Base-by-base conservation (phyloP, 495 filamentous ascomycete genomes). In the Penicillium crystallinum region DNA sequence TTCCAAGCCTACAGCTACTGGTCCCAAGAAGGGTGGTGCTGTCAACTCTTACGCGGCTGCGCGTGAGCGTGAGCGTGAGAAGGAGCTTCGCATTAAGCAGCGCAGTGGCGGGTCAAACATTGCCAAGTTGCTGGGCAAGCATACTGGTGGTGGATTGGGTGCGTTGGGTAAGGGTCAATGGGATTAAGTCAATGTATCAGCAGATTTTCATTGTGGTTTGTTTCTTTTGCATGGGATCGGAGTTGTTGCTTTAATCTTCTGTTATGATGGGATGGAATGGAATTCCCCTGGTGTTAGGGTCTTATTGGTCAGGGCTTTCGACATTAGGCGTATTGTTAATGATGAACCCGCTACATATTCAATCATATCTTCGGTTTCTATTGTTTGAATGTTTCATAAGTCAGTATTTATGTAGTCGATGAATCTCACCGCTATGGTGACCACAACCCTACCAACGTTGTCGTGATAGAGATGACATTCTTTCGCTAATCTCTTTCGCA, bases 11-110 rank as follows among this genome's bases (percentile, higher is more conserved):
- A 68, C 71, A 37, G 61, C 72, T 18, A 71, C 73, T 8, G 81
- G 82, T 47, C 77, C 81, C 10, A 91, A 88, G 73, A 89, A 85
- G 74, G 85, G 81, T 21, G 60, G 63, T 23, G 83, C 85, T 31
- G 82, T 96, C 29, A 91, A 92, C 59, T 95, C 87, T 54, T 87
- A 91, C 62, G 82, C 88, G 4, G 79, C 90, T 39, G 91, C 86
- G 42, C 83, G 85, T 64, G 87, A 85, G 66, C 77, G 74, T 53
- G 81, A 86, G 70, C 80, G 80, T 53, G 87, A 84, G 72, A 82
- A 76, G 22, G 65, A 70, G 44, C 54, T 87, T 61, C 48, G 84
- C 67, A 53, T 67, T 39, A 64, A 76, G 67, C 62, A 76, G 56
- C 76, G 80, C 63, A 47, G 50, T 33, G 59, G 66, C 6, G 60